phyloP scores from a whole-genome alignment of 2,329 filamentous ascomycete genomes.

The Calonectria pseudoreteaudii region DNA sequence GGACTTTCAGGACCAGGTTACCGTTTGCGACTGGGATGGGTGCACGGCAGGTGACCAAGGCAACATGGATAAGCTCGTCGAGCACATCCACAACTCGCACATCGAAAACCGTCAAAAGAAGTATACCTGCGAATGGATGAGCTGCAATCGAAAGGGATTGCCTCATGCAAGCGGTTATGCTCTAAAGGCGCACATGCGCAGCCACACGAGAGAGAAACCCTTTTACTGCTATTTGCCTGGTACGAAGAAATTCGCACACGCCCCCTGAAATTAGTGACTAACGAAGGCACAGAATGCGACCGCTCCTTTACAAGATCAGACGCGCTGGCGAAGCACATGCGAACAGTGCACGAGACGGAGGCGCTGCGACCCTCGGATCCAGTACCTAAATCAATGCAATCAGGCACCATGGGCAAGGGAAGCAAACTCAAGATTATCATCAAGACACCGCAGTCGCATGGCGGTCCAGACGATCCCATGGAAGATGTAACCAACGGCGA shows the following conservation, averaged over 20 bases:
- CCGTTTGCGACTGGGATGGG: slow-evolving; percentile 81
- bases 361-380: slow-evolving; percentile 84
- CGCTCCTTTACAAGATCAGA: slow-evolving; percentile 96
- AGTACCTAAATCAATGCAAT: slow-evolving; percentile 76
- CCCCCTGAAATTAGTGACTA: background rate
- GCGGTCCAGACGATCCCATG: slow-evolving; percentile 65
- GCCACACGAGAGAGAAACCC: slow-evolving; percentile 97
- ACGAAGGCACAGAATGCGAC: slow-evolving; percentile 81
- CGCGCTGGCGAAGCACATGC: slow-evolving; percentile 97
- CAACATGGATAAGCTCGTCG: slow-evolving; percentile 85
- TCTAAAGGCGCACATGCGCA: slow-evolving; percentile 95
- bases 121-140: slow-evolving; percentile 98
- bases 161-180: slow-evolving; percentile 96
- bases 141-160: slow-evolving; percentile 88
- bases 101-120: slow-evolving; percentile 95
- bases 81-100: slow-evolving; percentile 91
- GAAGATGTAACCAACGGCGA: slow-evolving; percentile 68
- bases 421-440: slow-evolving; percentile 73
- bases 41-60: slow-evolving; percentile 77
- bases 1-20: slow-evolving; percentile 82
- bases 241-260: slow-evolving; percentile 54
- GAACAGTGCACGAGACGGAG: slow-evolving; percentile 97
- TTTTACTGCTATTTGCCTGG: slow-evolving; percentile 97
- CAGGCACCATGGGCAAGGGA: slow-evolving; percentile 56
- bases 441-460: slow-evolving; percentile 70